Base-by-base conservation (phyloP, 1,284 basidiomycete species). In the Anthracocystis panici-leucophaei region DNA sequence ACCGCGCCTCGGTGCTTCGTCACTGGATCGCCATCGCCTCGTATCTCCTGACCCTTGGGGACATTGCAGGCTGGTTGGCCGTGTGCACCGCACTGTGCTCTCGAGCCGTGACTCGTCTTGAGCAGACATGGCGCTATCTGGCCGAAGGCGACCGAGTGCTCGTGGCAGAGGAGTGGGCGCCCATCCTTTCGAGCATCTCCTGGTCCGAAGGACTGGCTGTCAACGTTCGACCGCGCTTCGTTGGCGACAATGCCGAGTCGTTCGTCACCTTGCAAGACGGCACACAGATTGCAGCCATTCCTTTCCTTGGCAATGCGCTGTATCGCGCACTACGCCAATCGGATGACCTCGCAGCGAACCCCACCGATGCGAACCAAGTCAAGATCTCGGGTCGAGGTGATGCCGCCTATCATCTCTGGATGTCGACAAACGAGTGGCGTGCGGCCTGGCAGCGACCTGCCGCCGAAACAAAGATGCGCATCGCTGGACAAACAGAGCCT, bases 21-120 rank as follows among this genome's bases (percentile, higher is more conserved):
- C 83, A 84, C 42, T 85, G 83, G 83, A 80, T 82, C 38, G 76
- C 78, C 27, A 60, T 84, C 52, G 81, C 74, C n/a, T 74, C 67
- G 8, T 78, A 69, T 45, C 65, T 82, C 9, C 68, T 77, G 27
- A 67, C 57, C 3, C 55, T 75, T 5, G 73, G 77, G 20, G 82
- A 84, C 46, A 21, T 82, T 5, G 75, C 78, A 0, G 82, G 79
- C 31, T 85, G 83, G 83, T 58, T 77, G 35, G 82, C 83, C 16
- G 71, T 85, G 11, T 68, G 61, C 40, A 72, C 77, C 9, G 83
- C 81, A 5, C 52, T 85, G 38, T 84, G 83, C 55, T 84, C 82
- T n/a, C 70, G 83, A 20, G 72, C 82, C 1, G 78, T 84, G 29
- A 77, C 81, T 6, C 56, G 78, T n/a, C 65, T 85, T 2, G 77